Conservation (phyloP, 345 rosid genomes). For the Euclidium syriacum region DNA sequence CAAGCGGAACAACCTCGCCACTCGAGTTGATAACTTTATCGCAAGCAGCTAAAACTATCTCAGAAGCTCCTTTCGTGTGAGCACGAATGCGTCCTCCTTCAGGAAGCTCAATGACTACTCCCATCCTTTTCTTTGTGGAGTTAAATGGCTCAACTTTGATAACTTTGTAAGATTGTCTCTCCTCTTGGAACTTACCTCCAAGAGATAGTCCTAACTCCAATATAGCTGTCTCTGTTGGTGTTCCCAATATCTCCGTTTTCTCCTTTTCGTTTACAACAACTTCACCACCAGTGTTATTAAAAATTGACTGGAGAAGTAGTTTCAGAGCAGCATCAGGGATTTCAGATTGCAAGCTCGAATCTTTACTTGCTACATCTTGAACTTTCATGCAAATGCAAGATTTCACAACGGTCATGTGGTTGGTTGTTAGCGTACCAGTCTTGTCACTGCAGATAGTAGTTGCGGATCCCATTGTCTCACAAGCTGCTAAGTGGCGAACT, state of each 20-base stretch:
- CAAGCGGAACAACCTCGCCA: slow-evolving; percentile 68
- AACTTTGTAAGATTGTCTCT: slow-evolving; percentile 44
- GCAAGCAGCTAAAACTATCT: slow-evolving; percentile 77
- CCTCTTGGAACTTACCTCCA: slow-evolving; percentile 70
- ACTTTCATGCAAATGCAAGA: slow-evolving; percentile 70
- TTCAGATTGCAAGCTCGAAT: slow-evolving; percentile 44
- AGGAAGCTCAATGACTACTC: slow-evolving; percentile 65
- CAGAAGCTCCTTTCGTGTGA: slow-evolving; percentile 87
- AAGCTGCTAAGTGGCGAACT: slow-evolving; percentile 89
- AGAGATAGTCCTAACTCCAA: slow-evolving; percentile 75
- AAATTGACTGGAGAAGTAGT: slow-evolving; percentile 67
- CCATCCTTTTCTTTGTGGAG: slow-evolving; percentile 89
- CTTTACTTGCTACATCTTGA: slow-evolving; percentile 41
- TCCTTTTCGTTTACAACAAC: slow-evolving; percentile 65
- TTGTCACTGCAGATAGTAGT: slow-evolving; percentile 90
- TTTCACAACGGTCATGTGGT: slow-evolving; percentile 87
- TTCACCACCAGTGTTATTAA: slow-evolving; percentile 82
- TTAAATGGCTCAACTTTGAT: slow-evolving; percentile 87
- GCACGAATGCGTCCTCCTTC: slow-evolving; percentile 52
- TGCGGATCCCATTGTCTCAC: slow-evolving; percentile 97
- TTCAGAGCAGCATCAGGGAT: slow-evolving; percentile 49
- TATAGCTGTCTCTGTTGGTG: slow-evolving; percentile 87
- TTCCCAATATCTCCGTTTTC: slow-evolving; percentile 67
- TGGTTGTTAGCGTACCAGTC: slow-evolving; percentile 86
- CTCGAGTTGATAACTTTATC: slow-evolving; percentile 59